Evolutionary conservation across 2,329 filamentous ascomycete species (phyloP).

Genomic region (Furcasterigmium sp.): DNA sequence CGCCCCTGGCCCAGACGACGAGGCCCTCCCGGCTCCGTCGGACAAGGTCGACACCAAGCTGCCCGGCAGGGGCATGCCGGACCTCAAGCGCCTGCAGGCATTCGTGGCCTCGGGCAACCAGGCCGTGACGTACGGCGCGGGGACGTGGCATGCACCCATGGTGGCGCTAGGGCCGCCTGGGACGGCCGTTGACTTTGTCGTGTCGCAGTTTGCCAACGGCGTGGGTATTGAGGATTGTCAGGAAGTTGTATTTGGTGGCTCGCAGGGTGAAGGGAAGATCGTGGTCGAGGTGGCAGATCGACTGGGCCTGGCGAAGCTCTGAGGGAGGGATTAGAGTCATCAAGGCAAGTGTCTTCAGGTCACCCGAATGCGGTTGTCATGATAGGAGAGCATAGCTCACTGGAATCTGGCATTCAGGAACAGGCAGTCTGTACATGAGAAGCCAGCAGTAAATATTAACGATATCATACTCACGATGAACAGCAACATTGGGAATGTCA

Average conservation of each 20-base stretch:
- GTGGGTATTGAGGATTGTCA: slow-evolving; percentile 83
- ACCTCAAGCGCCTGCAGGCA: slow-evolving; percentile 63
- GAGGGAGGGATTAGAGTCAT: too few relatives aligned
- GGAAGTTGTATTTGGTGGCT: slow-evolving; percentile 50
- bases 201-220: slow-evolving; percentile 84
- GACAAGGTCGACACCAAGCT: slow-evolving; percentile 27
- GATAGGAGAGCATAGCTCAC: too few relatives aligned
- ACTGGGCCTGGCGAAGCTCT: slow-evolving; percentile 7
- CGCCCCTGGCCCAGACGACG: slow-evolving; percentile 32
- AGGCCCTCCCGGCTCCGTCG: slow-evolving; percentile 32
- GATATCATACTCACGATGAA: too few relatives aligned
- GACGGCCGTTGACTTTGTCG: slow-evolving; percentile 73
- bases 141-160: slow-evolving; percentile 97
- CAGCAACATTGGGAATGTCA: too few relatives aligned
- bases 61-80: slow-evolving; percentile 62
- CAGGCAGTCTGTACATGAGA: too few relatives aligned
- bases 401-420: too few relatives aligned
- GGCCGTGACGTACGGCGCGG: slow-evolving; percentile 86
- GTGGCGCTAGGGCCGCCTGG: slow-evolving; percentile 63
- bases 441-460: too few relatives aligned
- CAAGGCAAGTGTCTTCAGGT: too few relatives aligned
- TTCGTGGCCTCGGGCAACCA: slow-evolving; percentile 75
- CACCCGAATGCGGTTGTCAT: too few relatives aligned
- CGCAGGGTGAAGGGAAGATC: slow-evolving; percentile 29
- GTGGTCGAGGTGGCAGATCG: slow-evolving; percentile 25